phyloP scores from a whole-genome alignment of 2,329 filamentous ascomycete genomes.

The Tolypocladium capitatum region DNA sequence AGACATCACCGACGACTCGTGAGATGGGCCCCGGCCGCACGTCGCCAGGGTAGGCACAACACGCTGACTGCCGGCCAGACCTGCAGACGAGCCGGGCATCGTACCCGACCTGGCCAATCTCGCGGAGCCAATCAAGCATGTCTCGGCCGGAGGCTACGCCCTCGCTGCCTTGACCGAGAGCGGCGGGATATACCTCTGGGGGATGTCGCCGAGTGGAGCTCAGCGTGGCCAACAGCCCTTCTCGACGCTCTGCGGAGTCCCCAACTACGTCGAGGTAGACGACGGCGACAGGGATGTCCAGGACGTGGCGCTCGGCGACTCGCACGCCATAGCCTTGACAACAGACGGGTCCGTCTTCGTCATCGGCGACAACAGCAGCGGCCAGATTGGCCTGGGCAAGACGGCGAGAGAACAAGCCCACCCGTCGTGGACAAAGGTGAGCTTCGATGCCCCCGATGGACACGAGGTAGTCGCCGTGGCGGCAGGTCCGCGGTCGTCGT shows the following conservation, averaged over 20 bases:
- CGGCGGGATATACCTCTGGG: constrained; percentile 50
- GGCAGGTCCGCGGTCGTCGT: constrained; percentile 36
- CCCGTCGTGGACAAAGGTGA: constrained; percentile 25
- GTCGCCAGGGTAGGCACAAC: background rate
- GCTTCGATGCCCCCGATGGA: constrained; percentile 12
- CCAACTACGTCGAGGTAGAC: constrained; percentile 32
- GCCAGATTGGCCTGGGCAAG: constrained; percentile 40
- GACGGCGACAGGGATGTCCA: constrained; percentile 35
- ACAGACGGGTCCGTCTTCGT: constrained; percentile 36
- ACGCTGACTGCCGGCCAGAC: constrained; percentile 16
- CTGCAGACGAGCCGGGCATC: constrained; percentile 29
- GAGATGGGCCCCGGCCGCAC: constrained; percentile 3
- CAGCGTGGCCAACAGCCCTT: constrained; percentile 20
- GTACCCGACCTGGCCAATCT: constrained; percentile 39
- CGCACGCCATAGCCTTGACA: constrained; percentile 44
- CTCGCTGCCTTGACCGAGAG: constrained; percentile 44
- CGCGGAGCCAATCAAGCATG: constrained; percentile 35
- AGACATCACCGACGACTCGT: constrained; percentile 24
- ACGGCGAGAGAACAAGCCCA: constrained; percentile 5
- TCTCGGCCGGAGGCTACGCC: constrained; percentile 43
- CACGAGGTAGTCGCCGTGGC: constrained; percentile 26
- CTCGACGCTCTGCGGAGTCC: constrained; percentile 15
- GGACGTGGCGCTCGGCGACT: constrained; percentile 44
- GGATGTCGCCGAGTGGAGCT: constrained; percentile 16
- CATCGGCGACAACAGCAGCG: constrained; percentile 42